These are phyloP conservation scores for Phyllosticta citrichinensis DNA, from an alignment of 2,329 filamentous ascomycete species.

Conservation along the genomic window DNA sequence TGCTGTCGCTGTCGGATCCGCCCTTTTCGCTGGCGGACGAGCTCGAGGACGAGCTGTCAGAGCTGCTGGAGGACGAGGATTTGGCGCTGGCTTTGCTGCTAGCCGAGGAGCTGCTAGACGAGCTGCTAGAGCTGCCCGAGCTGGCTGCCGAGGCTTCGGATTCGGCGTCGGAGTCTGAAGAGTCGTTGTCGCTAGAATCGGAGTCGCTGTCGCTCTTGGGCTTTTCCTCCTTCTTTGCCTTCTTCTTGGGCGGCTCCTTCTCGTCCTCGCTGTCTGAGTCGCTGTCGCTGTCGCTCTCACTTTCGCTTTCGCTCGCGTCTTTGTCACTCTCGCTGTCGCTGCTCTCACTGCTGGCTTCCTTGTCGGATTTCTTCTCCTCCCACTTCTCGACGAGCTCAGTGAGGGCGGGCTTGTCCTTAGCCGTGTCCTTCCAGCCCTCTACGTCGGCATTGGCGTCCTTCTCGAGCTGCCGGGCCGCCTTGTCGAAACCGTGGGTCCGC, in stretches of 20 bases:
- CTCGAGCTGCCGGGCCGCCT: conserved; percentile 21
- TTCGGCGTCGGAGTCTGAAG: not conserved
- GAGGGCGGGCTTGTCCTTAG: conserved; percentile 16
- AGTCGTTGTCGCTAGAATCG: conserved; percentile 6
- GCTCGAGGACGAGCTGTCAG: not conserved
- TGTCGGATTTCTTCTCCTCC: conserved; percentile 1
- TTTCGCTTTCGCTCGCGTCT: conserved; percentile 9
- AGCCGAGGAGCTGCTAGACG: not conserved
- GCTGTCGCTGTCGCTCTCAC: conserved; percentile 12
- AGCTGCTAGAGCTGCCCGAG: conserved; percentile 1
- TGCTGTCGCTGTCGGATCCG: not conserved
- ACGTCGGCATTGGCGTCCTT: conserved; percentile 9
- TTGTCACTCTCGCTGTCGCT: not conserved
- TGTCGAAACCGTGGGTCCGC: conserved; percentile 22
- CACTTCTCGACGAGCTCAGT: conserved; percentile 17
- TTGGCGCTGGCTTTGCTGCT: not conserved
- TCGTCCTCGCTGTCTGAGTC: conserved; percentile 13
- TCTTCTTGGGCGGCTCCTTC: not conserved
- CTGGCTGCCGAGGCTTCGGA: conserved; percentile 3
- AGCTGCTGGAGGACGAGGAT: not conserved
- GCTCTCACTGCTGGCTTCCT: not conserved
- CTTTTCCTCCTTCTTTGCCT: conserved; percentile 12
- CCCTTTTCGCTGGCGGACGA: not conserved
- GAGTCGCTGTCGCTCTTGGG: conserved; percentile 6
- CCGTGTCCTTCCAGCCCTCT: conserved; percentile 4